Evolutionary conservation across 208 protist genomes (phyloP).

Genomic region (Trypanosoma scelopori): DNA sequence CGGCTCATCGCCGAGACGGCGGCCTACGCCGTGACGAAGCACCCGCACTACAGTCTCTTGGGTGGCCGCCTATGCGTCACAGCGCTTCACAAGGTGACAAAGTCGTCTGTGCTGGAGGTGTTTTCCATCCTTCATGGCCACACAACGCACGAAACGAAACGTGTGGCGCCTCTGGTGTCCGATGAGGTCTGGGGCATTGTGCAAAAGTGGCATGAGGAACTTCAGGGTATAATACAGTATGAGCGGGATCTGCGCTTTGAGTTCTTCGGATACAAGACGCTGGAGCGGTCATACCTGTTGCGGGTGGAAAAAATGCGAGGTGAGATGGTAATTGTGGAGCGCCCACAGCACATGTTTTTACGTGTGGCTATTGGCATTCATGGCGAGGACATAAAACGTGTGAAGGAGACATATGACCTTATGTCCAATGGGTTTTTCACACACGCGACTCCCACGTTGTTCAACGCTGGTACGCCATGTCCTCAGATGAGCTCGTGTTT

Average conservation of each 20-base stretch:
- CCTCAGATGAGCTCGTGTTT: conserved; percentile 98
- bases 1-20: conserved; percentile 96
- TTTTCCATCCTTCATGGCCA: conserved; percentile 92
- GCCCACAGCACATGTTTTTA: conserved; percentile 99
- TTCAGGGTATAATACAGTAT: conserved; percentile 95
- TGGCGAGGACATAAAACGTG: conserved; percentile 87
- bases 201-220: conserved; percentile 62
- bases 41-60: conserved; percentile 98
- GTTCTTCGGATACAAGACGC: conserved; percentile 99
- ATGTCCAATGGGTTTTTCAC: conserved; percentile 96
- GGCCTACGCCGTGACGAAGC: conserved; percentile 95
- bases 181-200: conserved; percentile 93
- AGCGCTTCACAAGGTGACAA: conserved; percentile 97
- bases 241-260: conserved; percentile 96
- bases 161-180: conserved; percentile 90
- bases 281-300: conserved; percentile 99
- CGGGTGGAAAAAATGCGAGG: conserved; percentile 75
- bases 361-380: conserved; percentile 98
- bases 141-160: conserved; percentile 75
- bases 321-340: conserved; percentile 92
- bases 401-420: conserved; percentile 96
- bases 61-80: conserved; percentile 97
- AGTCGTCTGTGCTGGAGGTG: conserved; percentile 84
- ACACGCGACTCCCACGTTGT: conserved; percentile 98
- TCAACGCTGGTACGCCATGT: conserved; percentile 96